Conservation (phyloP, 495 filamentous ascomycete genomes). For the Glutinoglossum americanum region DNA sequence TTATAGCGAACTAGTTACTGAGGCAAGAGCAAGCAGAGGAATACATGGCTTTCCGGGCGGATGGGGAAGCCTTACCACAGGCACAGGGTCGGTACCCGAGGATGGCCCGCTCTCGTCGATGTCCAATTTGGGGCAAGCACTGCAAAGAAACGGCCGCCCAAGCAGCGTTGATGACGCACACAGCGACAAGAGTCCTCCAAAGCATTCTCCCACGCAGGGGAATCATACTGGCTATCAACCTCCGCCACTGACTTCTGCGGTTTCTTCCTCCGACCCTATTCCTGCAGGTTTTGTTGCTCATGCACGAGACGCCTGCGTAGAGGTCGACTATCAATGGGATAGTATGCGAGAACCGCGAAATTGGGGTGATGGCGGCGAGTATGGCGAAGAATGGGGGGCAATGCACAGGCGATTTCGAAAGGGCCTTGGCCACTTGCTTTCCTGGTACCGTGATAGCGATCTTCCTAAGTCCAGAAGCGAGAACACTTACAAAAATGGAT, state of each 20-base stretch:
- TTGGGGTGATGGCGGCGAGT: conserved; percentile 74
- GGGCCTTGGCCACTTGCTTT: conserved; percentile 51
- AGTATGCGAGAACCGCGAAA: conserved; percentile 52
- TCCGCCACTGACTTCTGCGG: conserved; percentile 63
- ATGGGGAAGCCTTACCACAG: conserved; percentile 26
- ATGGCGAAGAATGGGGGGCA: conserved; percentile 80
- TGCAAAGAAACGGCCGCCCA: conserved; percentile 20
- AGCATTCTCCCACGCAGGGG: neutral
- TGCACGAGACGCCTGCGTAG: conserved; percentile 71
- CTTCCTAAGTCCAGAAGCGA: conserved; percentile 9
- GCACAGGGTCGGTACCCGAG: conserved; percentile 12
- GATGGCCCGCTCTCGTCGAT: conserved; percentile 11
- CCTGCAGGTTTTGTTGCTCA: conserved; percentile 76
- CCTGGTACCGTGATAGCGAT: conserved; percentile 54
- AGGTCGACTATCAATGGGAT: conserved; percentile 87
- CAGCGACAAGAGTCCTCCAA: neutral
- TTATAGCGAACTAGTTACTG: conserved; percentile 24
- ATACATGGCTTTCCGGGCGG: conserved; percentile 38
- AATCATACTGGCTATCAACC: conserved; percentile 34
- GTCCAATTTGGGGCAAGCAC: conserved; percentile 6
- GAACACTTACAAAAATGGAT: neutral
- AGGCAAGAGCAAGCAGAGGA: conserved; percentile 12
- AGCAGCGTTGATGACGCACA: conserved; percentile 17
- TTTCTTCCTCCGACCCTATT: conserved; percentile 59
- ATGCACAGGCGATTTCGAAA: conserved; percentile 81